These are phyloP conservation scores for Rhododendron simsii DNA, from an alignment of 148 eudicot species.

Conservation along the genomic window DNA sequence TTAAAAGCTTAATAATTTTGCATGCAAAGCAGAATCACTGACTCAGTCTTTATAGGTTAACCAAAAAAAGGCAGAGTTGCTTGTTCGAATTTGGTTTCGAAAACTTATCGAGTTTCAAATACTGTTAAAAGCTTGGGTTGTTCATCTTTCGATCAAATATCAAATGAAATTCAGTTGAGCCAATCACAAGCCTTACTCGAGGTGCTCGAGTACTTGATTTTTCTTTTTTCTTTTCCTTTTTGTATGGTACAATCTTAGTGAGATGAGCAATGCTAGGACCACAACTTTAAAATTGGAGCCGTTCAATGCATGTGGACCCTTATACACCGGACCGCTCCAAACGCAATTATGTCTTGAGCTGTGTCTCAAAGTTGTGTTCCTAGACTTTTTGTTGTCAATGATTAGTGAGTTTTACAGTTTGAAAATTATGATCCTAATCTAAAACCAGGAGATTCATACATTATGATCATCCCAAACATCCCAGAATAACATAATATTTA, in stretches of 20 bases:
- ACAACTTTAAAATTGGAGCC: too few relatives aligned
- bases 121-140: too few relatives aligned
- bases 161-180: background rate
- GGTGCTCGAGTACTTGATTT: background rate
- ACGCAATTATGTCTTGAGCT: too few relatives aligned
- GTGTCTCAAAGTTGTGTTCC: too few relatives aligned
- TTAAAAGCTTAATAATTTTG: background rate
- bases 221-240: background rate
- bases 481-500: background rate
- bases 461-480: background rate
- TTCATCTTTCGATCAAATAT: background rate
- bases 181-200: background rate
- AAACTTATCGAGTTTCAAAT: background rate
- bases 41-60: background rate
- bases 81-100: background rate
- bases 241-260: background rate
- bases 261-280: too few relatives aligned
- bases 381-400: background rate
- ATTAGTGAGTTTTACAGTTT: background rate
- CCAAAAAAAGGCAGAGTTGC: background rate
- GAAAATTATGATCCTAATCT: background rate
- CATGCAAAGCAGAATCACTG: background rate
- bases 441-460: background rate
- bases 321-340: too few relatives aligned
- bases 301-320: too few relatives aligned